phyloP scores from a whole-genome alignment of 2,329 filamentous ascomycete genomes.

The Chaetomium strumarium region DNA sequence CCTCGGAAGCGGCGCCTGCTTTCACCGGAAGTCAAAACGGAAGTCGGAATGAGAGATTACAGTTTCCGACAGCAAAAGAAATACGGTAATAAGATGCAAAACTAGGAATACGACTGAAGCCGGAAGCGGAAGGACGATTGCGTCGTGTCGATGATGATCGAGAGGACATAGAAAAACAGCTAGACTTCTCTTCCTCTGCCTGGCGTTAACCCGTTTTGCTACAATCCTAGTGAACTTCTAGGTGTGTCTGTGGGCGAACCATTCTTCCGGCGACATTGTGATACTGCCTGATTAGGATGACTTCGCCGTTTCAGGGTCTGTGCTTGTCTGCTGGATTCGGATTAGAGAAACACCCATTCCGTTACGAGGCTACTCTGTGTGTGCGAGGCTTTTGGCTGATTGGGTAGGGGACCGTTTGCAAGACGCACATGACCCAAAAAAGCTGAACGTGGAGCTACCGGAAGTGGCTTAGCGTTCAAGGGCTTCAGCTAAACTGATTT shows the following conservation, averaged over 20 bases:
- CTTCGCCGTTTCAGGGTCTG: background rate
- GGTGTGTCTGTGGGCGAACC: background rate
- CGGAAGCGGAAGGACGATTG: background rate
- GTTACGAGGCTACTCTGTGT: background rate
- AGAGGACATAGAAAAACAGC: too few species aligned
- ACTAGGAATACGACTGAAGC: background rate
- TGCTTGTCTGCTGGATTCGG: too few species aligned
- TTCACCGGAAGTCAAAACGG: constrained; percentile 3
- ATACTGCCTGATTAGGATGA: background rate
- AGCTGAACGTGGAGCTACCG: constrained; percentile 10
- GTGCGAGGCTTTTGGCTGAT: background rate
- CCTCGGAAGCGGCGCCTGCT: constrained; percentile 20
- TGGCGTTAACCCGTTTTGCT: too few species aligned
- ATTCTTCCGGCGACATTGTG: background rate
- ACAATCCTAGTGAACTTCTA: too few species aligned
- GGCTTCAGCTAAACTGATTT: constrained; percentile 12
- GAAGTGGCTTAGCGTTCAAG: constrained; percentile 15
- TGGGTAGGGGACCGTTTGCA: constrained; percentile 20
- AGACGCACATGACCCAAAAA: constrained; percentile 20
- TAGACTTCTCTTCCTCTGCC: too few species aligned
- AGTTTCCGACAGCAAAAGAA: background rate
- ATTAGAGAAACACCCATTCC: background rate
- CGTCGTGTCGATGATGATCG: background rate
- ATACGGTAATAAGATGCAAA: background rate
- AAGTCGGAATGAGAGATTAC: background rate